Base-by-base conservation (phyloP, 2,329 filamentous ascomycete species). In the Penicillium sp. region DNA sequence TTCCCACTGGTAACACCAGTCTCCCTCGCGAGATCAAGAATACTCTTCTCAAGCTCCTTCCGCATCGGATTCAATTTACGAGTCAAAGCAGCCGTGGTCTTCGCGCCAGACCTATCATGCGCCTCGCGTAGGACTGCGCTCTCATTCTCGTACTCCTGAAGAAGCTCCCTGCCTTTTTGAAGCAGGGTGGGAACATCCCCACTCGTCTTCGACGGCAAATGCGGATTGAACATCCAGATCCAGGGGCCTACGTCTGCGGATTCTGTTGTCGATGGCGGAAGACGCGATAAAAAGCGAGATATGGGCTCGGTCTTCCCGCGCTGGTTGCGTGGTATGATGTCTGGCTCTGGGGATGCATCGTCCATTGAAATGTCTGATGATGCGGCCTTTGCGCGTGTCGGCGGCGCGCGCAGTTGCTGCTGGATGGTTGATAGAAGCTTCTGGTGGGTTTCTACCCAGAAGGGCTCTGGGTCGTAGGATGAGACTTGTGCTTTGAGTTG, bases 181-280 rank as follows among this genome's bases (percentile, higher is more conserved):
- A 79, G 75, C 38, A 90, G 83, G 0, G 78, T 73, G 0, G 70
- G 61, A 1, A 83, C 67, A 39, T 83, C 78, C 3, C 49, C 49
- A 39, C n/a, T n/a, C n/a, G n/a, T n/a, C n/a, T n/a, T n/a, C n/a
- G 62, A 17, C 73, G 74, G 6, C 74, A 72, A 51, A 23, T 67
- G 64, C 0, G 88, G 88, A 70, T 91, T 91, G 52, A 81, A 82
- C 42, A 89, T 83, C 77, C 83, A 91, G 48, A 96, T 90, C 89
- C 90, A 94, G 0, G 82, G 82, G 3, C 82, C 79, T 0, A 75
- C 64, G 0, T 67, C 67, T 1, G 72, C 74, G 4, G 75, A 70
- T 2, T 78, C 73, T 1, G 86, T 89, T 1, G 82, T 87, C 4
- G 82, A 81, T 0, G 91, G 89, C 0, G 88, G 88, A 0, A 93